Evolutionary conservation across 805 yeast species (phyloP).

Genomic region (Saccharomycopsis sp.): DNA sequence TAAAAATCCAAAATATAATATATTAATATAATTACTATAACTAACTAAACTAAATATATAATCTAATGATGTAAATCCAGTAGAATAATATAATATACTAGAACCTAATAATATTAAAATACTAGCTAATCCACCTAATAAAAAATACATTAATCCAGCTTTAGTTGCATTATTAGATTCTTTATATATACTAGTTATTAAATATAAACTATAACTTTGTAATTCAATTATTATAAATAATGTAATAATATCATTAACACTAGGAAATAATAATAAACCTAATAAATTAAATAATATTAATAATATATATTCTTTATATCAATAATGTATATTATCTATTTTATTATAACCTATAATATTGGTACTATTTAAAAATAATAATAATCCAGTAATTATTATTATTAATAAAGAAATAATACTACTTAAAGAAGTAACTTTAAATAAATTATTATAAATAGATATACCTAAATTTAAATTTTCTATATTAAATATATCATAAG

Average conservation of each 20-base stretch:
- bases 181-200: slow-evolving; percentile 17
- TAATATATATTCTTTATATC: slow-evolving; percentile 13
- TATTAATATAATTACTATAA: slow-evolving; percentile 11
- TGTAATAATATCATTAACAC: slow-evolving; percentile 15
- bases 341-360: slow-evolving; percentile 6
- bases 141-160: slow-evolving; percentile 18
- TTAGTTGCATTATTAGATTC: slow-evolving; percentile 18
- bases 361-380: slow-evolving; percentile 13
- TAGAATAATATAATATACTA: slow-evolving; percentile 14
- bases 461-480: slow-evolving; percentile 14
- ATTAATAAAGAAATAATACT: slow-evolving; percentile 9
- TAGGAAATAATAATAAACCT: slow-evolving; percentile 16
- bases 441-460: slow-evolving; percentile 13
- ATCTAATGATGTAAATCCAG: slow-evolving; percentile 17
- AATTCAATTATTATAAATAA: slow-evolving; percentile 19
- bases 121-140: slow-evolving; percentile 19
- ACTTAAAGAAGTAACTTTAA: slow-evolving; percentile 8
- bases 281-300: slow-evolving; percentile 18
- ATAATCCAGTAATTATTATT: slow-evolving; percentile 4
- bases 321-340: slow-evolving; percentile 15
- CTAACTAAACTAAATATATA: slow-evolving; percentile 12
- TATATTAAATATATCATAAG: slow-evolving; percentile 5
- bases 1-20: slow-evolving; percentile 11
- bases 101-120: slow-evolving; percentile 18
- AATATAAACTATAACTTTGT: slow-evolving; percentile 20